Percentiles rank a stretch among this genome's conserved stretches.
Conservation (phyloP, 2,329 filamentous ascomycete genomes). For the Lecanicillium sp. region DNA sequence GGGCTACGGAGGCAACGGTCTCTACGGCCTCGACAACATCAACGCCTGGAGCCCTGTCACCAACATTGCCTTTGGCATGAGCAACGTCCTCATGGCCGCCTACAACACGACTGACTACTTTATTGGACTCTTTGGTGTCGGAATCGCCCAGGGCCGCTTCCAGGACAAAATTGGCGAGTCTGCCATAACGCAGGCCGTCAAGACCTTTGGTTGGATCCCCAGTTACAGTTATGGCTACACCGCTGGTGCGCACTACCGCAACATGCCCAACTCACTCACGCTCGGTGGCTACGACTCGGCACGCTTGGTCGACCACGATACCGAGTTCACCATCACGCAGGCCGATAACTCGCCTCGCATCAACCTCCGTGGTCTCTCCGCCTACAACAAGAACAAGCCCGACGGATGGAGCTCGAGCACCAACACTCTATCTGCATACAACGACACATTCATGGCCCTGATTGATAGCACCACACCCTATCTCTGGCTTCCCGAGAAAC, state of each 20-base stretch:
- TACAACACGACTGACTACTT: conserved; percentile 52
- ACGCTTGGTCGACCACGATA: conserved; percentile 55
- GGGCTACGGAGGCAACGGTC: conserved; percentile 54
- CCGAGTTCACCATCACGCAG: conserved; percentile 52
- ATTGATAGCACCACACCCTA: conserved; percentile 61
- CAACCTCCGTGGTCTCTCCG: conserved; percentile 52
- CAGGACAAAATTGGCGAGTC: conserved; percentile 42
- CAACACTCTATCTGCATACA: conserved; percentile 36
- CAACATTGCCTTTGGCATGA: conserved; percentile 34
- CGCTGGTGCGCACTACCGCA: conserved; percentile 63
- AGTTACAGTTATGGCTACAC: conserved; percentile 73
- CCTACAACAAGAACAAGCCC: conserved; percentile 26
- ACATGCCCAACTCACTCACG: conserved; percentile 51
- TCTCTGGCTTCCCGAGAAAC: conserved; percentile 53
- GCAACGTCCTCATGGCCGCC: conserved; percentile 41
- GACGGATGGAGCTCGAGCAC: conserved; percentile 35
- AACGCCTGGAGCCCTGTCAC: conserved; percentile 34
- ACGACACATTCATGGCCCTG: conserved; percentile 43
- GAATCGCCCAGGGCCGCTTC: conserved; percentile 50
- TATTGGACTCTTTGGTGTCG: conserved; percentile 51
- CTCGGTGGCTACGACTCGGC: conserved; percentile 65
- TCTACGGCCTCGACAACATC: conserved; percentile 54
- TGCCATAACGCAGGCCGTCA: conserved; percentile 51
- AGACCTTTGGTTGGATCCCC: conserved; percentile 54
- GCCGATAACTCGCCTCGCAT: conserved; percentile 51